These are phyloP conservation scores for Saccharomycopsis oosterbeekiorum DNA, from an alignment of 805 yeast genomes.

Conservation along the genomic window DNA sequence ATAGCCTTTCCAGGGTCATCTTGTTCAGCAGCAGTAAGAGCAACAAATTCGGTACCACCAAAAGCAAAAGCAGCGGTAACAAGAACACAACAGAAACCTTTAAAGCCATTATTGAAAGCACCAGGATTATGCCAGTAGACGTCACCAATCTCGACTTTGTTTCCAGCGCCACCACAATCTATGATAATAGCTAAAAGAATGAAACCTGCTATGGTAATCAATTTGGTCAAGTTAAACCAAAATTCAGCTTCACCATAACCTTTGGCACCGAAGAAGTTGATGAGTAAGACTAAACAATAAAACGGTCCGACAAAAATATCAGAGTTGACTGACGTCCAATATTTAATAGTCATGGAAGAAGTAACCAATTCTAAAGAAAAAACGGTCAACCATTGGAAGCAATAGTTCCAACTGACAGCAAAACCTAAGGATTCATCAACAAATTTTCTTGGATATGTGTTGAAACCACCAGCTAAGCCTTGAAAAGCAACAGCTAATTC, in stretches of 20 bases:
- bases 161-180: slow-evolving; percentile 34
- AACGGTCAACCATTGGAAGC: slow-evolving; percentile 53
- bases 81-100: slow-evolving; percentile 44
- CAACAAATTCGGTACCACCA: slow-evolving; percentile 53
- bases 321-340: slow-evolving; percentile 48
- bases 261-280: slow-evolving; percentile 44
- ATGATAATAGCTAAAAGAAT: slow-evolving; percentile 41
- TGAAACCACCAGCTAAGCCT: slow-evolving; percentile 52
- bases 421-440: slow-evolving; percentile 50
- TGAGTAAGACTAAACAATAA: slow-evolving; percentile 33
- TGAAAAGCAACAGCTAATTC: slow-evolving; percentile 56
- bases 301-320: slow-evolving; percentile 51
- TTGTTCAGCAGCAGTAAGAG: slow-evolving; percentile 50
- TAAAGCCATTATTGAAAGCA: slow-evolving; percentile 42
- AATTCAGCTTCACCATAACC: slow-evolving; percentile 59
- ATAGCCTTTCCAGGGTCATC: slow-evolving; percentile 45
- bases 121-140: slow-evolving; percentile 47
- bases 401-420: slow-evolving; percentile 54
- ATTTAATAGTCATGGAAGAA: slow-evolving; percentile 50
- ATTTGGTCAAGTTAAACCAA: slow-evolving; percentile 55
- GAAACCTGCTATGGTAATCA: slow-evolving; percentile 51
- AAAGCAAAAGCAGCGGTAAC: slow-evolving; percentile 51
- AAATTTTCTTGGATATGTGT: slow-evolving; percentile 44
- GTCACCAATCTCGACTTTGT: slow-evolving; percentile 39
- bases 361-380: slow-evolving; percentile 57